Base-by-base conservation (phyloP, 805 yeast genomes). In the Starmerella asiatica region DNA sequence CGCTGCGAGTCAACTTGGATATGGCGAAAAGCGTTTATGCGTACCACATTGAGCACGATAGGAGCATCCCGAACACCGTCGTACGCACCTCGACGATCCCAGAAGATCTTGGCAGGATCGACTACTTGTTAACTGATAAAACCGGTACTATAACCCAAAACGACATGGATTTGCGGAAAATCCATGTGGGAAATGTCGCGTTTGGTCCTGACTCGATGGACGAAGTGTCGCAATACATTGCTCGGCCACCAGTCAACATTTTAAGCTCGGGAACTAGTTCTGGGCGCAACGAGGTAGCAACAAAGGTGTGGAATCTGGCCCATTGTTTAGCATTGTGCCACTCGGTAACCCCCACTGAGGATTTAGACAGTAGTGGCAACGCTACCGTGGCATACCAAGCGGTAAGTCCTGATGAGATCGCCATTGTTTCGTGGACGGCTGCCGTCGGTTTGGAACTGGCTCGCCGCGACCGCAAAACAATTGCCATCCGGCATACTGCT, bases 31-130 rank as follows among this genome's bases (percentile, higher is more conserved):
- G 94, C 0, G 96, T 91, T 2, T 91, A 91, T 56, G 95, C 97
- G 1, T 76, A 82, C 44, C 95, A 91, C 57, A 91, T 93, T 46
- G 93, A 91, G 57, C 85, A 82, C 45, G 99, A 91, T 57, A 48
- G 56, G 14, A 68, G 75, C 3, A 91, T 91, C 16, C 77, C 83
- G 2, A 83, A 76, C 6, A 86, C 97, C 0, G 75, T 93, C 38
- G 99, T 93, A 4, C 74, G 99, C 56, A 91, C 98, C 1, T 83
- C 95, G 41, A 93, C 98, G 0, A 91, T 91, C 33, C 98, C 98
- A 1, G 99, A 91, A 59, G 99, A 91, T 61, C 66, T 91, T 47
- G 99, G 99, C 21, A 70, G 99, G 50, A 81, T 91, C 32, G 97
- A 91, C 59, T 91, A 91, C 57, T 61, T 91, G 40, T 67, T 91